Percentiles rank a stretch among this genome's conserved stretches.
Evolutionary conservation across 2,329 filamentous ascomycete species (phyloP).

Genomic region (Chaetomiaceae sp.): DNA sequence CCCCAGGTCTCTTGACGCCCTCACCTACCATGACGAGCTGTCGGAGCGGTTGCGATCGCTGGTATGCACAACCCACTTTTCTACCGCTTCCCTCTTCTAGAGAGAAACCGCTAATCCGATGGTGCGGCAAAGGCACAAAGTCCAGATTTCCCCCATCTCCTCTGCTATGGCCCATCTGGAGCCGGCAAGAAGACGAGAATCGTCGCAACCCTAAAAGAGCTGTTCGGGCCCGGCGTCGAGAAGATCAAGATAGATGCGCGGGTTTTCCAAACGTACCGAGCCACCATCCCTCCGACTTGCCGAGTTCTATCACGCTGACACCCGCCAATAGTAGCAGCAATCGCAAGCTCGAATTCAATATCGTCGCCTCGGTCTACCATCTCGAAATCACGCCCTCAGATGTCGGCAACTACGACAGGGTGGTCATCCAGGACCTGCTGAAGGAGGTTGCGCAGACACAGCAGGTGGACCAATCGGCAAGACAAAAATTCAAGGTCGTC

Average conservation of each 20-base stretch:
- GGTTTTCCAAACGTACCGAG: constrained; percentile 97
- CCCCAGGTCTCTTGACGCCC: constrained; percentile 67
- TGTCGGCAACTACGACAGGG: constrained; percentile 91
- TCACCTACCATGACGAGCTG: constrained; percentile 85
- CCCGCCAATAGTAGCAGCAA: too few species aligned
- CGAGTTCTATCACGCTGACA: too few species aligned
- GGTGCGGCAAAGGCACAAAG: constrained; percentile 70
- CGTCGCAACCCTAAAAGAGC: constrained; percentile 87
- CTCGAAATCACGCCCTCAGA: constrained; percentile 97
- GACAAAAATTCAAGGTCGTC: constrained; percentile 94
- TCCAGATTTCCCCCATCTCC: constrained; percentile 94
- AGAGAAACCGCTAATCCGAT: constrained; percentile 13
- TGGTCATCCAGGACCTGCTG: constrained; percentile 89
- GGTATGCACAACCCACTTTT: too few species aligned
- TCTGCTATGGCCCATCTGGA: constrained; percentile 93
- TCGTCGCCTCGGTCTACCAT: constrained; percentile 94
- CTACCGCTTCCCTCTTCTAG: neutral
- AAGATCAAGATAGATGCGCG: constrained; percentile 99
- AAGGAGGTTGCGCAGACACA: constrained; percentile 99
- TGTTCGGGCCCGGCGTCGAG: constrained; percentile 95
- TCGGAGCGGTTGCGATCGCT: constrained; percentile 82
- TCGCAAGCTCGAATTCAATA: constrained; percentile 98
- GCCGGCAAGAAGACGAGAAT: constrained; percentile 98
- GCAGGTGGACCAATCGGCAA: constrained; percentile 89
- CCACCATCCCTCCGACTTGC: too few species aligned